Conservation (phyloP, 1,139 yeast genomes). For the Citeromyces siamensis region DNA sequence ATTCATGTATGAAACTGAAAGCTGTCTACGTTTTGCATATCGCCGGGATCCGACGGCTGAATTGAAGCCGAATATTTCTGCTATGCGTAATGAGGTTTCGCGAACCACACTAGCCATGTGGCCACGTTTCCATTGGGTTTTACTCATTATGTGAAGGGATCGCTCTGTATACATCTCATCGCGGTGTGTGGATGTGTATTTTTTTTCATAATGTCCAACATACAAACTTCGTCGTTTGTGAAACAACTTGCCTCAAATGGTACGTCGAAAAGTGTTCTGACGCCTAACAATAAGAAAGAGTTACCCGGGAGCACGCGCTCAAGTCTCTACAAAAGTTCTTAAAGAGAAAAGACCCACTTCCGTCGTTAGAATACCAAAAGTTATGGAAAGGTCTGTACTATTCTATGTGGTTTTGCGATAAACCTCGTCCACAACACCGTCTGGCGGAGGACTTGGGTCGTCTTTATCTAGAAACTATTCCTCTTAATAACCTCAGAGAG, state of each 20-base stretch:
- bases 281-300: slow-evolving; percentile 27
- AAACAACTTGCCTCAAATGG: slow-evolving; percentile 78
- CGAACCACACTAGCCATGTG: too few relatives aligned
- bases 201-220: slow-evolving; percentile 5
- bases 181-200: slow-evolving; percentile 1
- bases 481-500: slow-evolving; percentile 25
- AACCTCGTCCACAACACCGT: slow-evolving; percentile 83
- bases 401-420: slow-evolving; percentile 94
- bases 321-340: slow-evolving; percentile 54
- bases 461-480: slow-evolving; percentile 35
- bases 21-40: too few relatives aligned
- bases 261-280: slow-evolving; percentile 7
- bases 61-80: too few relatives aligned
- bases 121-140: too few relatives aligned
- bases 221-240: slow-evolving; percentile 39
- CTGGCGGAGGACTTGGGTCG: slow-evolving; percentile 65
- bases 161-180: neutral
- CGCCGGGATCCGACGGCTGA: too few relatives aligned
- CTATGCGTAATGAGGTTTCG: too few relatives aligned
- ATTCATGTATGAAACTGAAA: too few relatives aligned
- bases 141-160: too few relatives aligned
- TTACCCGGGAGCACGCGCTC: slow-evolving; percentile 66
- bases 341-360: slow-evolving; percentile 23
- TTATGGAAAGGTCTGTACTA: slow-evolving; percentile 91
- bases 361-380: slow-evolving; percentile 55